These are phyloP conservation scores for Colletotrichum sp. DNA, from an alignment of 2,329 filamentous ascomycete genomes.

Conservation along the genomic window DNA sequence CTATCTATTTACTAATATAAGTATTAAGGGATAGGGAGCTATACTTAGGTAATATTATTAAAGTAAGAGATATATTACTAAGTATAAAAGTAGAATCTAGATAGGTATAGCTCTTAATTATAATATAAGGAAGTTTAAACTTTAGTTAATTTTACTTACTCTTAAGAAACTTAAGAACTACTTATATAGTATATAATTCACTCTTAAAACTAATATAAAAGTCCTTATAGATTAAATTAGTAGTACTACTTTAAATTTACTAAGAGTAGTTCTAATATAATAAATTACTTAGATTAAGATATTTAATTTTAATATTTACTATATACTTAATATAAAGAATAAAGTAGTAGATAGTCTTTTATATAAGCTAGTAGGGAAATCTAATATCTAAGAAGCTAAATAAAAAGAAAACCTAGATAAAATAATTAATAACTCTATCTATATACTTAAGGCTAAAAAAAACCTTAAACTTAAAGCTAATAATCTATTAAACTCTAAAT, in stretches of 20 bases:
- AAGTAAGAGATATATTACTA: not conserved
- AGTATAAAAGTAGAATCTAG: not conserved
- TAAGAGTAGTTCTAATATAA: too few species aligned
- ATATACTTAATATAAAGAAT: not conserved
- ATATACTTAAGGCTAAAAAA: too few species aligned
- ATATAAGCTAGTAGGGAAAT: too few species aligned
- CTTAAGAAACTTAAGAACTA: not conserved
- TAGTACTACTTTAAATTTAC: too few species aligned
- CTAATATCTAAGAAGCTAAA: too few species aligned
- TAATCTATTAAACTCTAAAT: too few species aligned
- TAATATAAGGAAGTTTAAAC: not conserved
- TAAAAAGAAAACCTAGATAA: too few species aligned
- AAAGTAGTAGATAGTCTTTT: not conserved
- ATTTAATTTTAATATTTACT: not conserved
- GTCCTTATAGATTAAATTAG: too few species aligned
- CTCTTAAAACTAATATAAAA: not conserved
- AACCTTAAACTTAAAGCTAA: too few species aligned
- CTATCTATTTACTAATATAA: not conserved
- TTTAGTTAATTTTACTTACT: not conserved
- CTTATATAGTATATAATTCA: not conserved
- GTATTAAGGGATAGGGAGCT: rapidly evolving
- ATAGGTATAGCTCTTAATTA: not conserved
- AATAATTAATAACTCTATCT: too few species aligned
- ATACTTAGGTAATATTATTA: not conserved
- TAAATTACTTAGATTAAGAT: too few species aligned